Evolutionary conservation across 2,329 filamentous ascomycete species (phyloP), one percentile per base, ranked within the genome.

Genomic region (Thelonectria blattea): DNA sequence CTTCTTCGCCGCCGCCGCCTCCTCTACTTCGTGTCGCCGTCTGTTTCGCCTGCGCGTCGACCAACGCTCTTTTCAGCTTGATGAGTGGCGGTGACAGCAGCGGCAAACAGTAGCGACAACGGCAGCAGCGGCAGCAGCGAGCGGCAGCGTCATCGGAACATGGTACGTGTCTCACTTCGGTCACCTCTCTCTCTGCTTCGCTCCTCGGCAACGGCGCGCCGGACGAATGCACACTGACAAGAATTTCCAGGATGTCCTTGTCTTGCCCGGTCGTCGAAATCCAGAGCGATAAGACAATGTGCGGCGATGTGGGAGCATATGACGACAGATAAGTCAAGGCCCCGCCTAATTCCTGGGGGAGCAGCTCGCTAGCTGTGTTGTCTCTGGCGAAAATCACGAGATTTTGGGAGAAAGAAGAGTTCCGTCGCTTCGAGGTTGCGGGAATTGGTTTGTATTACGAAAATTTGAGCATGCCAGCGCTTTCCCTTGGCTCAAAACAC

Each of bases 401-500:
- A 47, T 47, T 14, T 12, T n/a, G 27, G 18, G 22, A n/a, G 12
- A 14, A 55, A 52, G 30, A 15, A 27, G 15, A 5, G 22, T 37
- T 37, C 34, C 34, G 22, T 9, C 18, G 12, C n/a, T 10, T 17
- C 18, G 12, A 30, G n/a, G 17, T 47, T 18, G 17, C 20, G 43
- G 49, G 46, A 34, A 63, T 66, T 60, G 45, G 39, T 62, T 57
- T 61, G 39, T 46, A 58, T 47, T 52, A 55, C 42, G 46, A 41
- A 51, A 30, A 67, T 68, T 66, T 49, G 53, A 67, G 20, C 55
- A 59, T 66, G 52, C 32, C 45, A 27, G 43, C 61, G 58, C 63
- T 60, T 58, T 60, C 42, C 54, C 37, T 56, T 61, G 32, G 48
- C 42, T 52, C 62, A 52, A 56, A 69, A 69, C 61, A 65, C 63